A percentile compares a stretch with the other conserved stretches of the same genome.
Conservation (phyloP, 306 rosid species). For the Cyamopsis tetragonoloba region DNA sequence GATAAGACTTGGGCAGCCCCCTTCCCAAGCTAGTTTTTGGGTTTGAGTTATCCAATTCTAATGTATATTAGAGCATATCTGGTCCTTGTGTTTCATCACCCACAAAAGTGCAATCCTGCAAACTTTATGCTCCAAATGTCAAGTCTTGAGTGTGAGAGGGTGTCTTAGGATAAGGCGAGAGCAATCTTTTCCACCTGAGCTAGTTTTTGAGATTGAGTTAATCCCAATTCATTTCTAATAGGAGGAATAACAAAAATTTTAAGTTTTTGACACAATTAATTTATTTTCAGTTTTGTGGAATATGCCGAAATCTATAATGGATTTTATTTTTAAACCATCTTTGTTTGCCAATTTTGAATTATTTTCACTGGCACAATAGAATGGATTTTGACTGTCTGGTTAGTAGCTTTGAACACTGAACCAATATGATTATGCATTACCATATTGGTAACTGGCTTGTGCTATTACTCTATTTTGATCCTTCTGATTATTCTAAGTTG, state of each 20-base stretch:
- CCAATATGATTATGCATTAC: constrained; percentile 11
- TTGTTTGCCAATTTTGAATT: not conserved
- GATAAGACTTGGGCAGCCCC: no score
- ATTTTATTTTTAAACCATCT: not conserved
- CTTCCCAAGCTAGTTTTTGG: no score
- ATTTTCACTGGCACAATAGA: not conserved
- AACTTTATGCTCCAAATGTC: no score
- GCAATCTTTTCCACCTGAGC: no score
- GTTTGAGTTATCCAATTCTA: no score
- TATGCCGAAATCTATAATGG: not conserved
- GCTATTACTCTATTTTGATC: not conserved
- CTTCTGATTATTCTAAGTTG: constrained; percentile 17
- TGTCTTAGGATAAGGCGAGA: no score
- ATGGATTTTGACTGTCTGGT: constrained; percentile 11
- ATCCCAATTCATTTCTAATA: no score
- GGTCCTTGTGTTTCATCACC: no score
- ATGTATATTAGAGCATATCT: no score
- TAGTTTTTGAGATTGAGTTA: no score
- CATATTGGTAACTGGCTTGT: not conserved
- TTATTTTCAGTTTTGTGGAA: not conserved
- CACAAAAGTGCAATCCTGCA: no score
- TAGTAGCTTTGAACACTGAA: constrained; percentile 7
- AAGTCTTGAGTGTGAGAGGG: no score
- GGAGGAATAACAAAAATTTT: not conserved
- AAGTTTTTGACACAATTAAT: not conserved